A percentile compares a stretch with the other conserved stretches of the same genome.
Evolutionary conservation across 2,329 filamentous ascomycete species (phyloP).

Genomic region (Botryotinia calthae): DNA sequence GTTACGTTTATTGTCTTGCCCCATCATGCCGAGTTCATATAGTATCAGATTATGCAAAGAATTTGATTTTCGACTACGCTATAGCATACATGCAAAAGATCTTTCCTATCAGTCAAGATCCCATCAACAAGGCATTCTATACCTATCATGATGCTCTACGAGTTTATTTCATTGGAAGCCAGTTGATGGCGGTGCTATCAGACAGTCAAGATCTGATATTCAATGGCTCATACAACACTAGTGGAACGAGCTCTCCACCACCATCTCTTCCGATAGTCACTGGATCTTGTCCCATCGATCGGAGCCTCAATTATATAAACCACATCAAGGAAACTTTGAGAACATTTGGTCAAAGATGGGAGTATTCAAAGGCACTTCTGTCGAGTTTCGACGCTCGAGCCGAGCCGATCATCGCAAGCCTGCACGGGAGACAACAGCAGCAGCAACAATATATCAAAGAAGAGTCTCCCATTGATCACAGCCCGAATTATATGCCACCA

Average conservation of each 20-base stretch:
- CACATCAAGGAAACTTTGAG: constrained; percentile 53
- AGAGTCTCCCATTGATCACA: constrained; percentile 28
- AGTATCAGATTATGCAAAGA: constrained; percentile 72
- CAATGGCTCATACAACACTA: constrained; percentile 39
- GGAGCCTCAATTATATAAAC: constrained; percentile 55
- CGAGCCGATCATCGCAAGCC: constrained; percentile 36
- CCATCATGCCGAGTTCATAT: constrained; percentile 72
- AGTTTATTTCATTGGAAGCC: constrained; percentile 70
- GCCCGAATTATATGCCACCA: constrained; percentile 27
- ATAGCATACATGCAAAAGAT: constrained; percentile 78
- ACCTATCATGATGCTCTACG: constrained; percentile 87
- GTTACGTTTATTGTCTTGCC: constrained; percentile 84
- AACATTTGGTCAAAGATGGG: constrained; percentile 60
- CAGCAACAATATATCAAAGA: constrained; percentile 25
- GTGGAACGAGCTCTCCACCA: constrained; percentile 45
- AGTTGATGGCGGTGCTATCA: constrained; percentile 59
- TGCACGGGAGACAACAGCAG: constrained; percentile 45
- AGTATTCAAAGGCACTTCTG: constrained; percentile 53
- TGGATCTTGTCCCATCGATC: constrained; percentile 51
- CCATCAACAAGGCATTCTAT: constrained; percentile 63
- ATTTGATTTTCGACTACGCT: constrained; percentile 81
- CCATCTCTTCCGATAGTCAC: constrained; percentile 47
- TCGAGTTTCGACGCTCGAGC: constrained; percentile 49
- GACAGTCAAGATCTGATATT: constrained; percentile 57
- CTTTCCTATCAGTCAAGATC: constrained; percentile 61